Evolutionary conservation across 2,329 filamentous ascomycete genomes (phyloP).

Genomic region (Grosmannia penicillata): DNA sequence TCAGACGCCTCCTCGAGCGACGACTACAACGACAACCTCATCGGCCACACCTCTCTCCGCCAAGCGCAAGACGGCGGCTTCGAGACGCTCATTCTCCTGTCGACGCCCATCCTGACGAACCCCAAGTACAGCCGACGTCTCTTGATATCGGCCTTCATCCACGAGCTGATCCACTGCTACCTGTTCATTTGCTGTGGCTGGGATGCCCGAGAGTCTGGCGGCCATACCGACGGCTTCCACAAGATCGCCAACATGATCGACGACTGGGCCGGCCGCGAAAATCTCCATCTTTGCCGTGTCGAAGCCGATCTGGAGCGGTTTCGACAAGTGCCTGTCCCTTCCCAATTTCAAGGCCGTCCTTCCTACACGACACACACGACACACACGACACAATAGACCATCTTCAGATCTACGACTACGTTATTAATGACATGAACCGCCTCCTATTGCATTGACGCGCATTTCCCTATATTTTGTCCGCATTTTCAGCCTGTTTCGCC

Average conservation of each 20-base stretch:
- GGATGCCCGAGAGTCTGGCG: constrained; percentile 36
- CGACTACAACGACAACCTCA: constrained; percentile 38
- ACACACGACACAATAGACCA: background rate
- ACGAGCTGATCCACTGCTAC: constrained; percentile 54
- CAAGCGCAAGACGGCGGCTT: constrained; percentile 32
- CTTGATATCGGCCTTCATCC: constrained; percentile 49
- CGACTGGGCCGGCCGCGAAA: constrained; percentile 40
- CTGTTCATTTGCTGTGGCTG: constrained; percentile 48
- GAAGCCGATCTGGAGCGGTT: constrained; percentile 38
- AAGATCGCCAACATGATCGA: constrained; percentile 46
- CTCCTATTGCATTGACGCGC: too few relatives aligned
- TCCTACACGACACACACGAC: background rate
- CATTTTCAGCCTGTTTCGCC: too few relatives aligned
- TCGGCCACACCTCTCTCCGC: constrained; percentile 48
- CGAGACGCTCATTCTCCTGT: constrained; percentile 49
- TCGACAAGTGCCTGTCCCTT: constrained; percentile 2
- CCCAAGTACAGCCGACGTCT: constrained; percentile 42
- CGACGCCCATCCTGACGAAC: constrained; percentile 40
- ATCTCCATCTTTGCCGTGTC: constrained; percentile 41
- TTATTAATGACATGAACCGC: too few relatives aligned
- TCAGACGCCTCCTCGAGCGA: constrained; percentile 30
- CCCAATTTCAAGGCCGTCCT: background rate
- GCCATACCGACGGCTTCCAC: constrained; percentile 45
- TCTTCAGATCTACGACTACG: too few relatives aligned
- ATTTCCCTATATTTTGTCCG: too few relatives aligned